phyloP scores from a whole-genome alignment of 306 rosid genomes.

The Prosopis cineraria region DNA sequence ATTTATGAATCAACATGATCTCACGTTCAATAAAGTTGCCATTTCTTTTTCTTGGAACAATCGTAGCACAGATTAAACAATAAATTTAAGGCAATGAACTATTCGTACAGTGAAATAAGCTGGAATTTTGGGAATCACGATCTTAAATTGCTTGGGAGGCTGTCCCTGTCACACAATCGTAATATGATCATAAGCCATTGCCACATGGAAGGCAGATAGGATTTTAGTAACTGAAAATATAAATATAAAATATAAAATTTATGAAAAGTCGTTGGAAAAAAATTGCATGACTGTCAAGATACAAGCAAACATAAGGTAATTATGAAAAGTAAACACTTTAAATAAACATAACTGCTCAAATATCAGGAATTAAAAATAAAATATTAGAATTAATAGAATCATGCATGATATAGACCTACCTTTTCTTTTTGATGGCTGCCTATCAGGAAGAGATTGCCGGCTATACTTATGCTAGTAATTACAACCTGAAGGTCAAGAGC shows the following conservation, averaged over 20 bases:
- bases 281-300: not conserved
- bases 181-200: constrained; percentile 1
- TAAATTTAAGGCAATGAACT: not conserved
- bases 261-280: not conserved
- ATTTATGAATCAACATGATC: not conserved
- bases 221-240: not conserved
- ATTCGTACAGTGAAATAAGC: constrained; percentile 75
- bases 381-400: not conserved
- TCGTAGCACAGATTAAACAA: not conserved
- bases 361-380: constrained; percentile 10
- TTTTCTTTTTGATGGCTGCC: constrained; percentile 40
- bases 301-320: not conserved
- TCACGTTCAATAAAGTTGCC: not conserved
- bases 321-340: not conserved
- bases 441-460: constrained; percentile 41
- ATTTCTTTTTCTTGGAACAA: not conserved
- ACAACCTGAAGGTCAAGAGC: constrained; percentile 57
- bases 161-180: constrained; percentile 55
- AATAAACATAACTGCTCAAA: not conserved
- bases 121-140: constrained; percentile 65
- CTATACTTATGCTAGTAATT: constrained; percentile 66
- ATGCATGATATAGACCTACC: constrained; percentile 37
- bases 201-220: constrained; percentile 16
- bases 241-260: not conserved
- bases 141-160: constrained; percentile 70